These are phyloP conservation scores for Volvariella surrecta DNA, from an alignment of 1,284 basidiomycete species.

Conservation along the genomic window DNA sequence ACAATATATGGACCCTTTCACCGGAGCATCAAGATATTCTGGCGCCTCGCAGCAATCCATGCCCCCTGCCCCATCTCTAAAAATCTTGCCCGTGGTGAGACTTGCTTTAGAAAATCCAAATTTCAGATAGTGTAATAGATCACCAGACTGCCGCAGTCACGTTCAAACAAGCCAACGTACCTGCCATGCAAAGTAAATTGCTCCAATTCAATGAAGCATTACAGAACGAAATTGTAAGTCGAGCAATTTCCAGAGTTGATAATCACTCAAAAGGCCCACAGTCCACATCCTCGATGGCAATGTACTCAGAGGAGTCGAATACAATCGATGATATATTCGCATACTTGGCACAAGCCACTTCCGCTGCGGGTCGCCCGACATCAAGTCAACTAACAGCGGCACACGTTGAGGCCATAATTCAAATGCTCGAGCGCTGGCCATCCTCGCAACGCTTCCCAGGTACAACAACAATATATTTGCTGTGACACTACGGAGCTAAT, in stretches of 20 bases:
- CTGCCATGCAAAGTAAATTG: slow-evolving; percentile 80
- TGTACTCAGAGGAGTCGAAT: slow-evolving; percentile 60
- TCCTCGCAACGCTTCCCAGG: slow-evolving; percentile 76
- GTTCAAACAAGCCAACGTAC: slow-evolving; percentile 87
- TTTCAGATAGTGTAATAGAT: slow-evolving; percentile 2
- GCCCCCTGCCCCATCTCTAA: slow-evolving; percentile 20
- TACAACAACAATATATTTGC: slow-evolving; percentile 23
- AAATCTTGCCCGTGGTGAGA: slow-evolving; percentile 56
- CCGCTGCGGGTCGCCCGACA: slow-evolving; percentile 27
- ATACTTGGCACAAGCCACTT: slow-evolving; percentile 47
- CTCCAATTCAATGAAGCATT: slow-evolving; percentile 73
- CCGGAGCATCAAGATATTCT: slow-evolving; percentile 57
- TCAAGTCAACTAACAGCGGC: slow-evolving; percentile 27
- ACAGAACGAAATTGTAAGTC: slow-evolving; percentile 55
- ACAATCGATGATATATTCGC: slow-evolving; percentile 59
- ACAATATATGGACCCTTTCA: slow-evolving; percentile 56
- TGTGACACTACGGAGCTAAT: background rate
- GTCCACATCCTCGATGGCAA: slow-evolving; percentile 60
- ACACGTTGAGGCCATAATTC: slow-evolving; percentile 58
- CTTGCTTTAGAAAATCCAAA: background rate
- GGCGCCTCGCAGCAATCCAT: slow-evolving; percentile 16
- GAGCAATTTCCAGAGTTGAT: slow-evolving; percentile 1
- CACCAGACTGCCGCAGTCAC: slow-evolving; percentile 48
- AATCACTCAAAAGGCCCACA: slow-evolving; percentile 19
- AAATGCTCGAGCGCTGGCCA: slow-evolving; percentile 77